Conservation (phyloP, 2,329 filamentous ascomycete species). For the Monilinia laxa region DNA sequence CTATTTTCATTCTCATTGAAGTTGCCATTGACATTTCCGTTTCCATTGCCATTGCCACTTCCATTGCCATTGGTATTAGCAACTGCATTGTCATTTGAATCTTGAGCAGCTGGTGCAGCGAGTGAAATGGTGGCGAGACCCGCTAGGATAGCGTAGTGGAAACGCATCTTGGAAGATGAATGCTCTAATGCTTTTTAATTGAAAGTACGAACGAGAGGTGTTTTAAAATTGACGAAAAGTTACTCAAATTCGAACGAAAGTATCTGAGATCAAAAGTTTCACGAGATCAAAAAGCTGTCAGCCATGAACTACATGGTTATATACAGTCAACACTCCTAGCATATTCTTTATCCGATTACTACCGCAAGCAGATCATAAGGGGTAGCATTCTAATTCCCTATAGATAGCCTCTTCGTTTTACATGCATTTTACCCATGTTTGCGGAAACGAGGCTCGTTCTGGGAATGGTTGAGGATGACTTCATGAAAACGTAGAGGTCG, state of each 20-base stretch:
- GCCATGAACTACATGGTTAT: conserved; percentile 21
- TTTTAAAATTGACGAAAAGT: neutral
- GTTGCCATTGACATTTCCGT: neutral
- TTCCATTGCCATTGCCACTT: neutral
- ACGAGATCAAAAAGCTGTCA: conserved; percentile 1
- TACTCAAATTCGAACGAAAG: conserved; percentile 11
- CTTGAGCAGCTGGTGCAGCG: conserved; percentile 7
- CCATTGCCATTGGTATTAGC: conserved; percentile 4
- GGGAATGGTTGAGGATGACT: neutral
- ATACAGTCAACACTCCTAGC: neutral
- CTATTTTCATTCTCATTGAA: neutral
- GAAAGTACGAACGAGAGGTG: conserved; percentile 10
- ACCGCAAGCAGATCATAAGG: conserved; percentile 5
- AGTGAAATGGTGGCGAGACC: conserved; percentile 15
- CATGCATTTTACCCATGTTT: neutral
- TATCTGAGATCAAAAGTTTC: conserved; percentile 9
- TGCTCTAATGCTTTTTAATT: neutral
- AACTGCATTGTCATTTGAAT: neutral
- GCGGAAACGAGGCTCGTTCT: neutral
- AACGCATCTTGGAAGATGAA: conserved; percentile 10
- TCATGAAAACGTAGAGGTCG: conserved; percentile 5
- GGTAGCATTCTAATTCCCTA: neutral
- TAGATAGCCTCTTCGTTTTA: neutral
- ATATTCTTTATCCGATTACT: conserved; percentile 10
- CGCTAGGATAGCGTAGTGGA: conserved; percentile 12